Evolutionary conservation across 1,284 basidiomycete genomes (phyloP).

Genomic region (Irpex sp.): DNA sequence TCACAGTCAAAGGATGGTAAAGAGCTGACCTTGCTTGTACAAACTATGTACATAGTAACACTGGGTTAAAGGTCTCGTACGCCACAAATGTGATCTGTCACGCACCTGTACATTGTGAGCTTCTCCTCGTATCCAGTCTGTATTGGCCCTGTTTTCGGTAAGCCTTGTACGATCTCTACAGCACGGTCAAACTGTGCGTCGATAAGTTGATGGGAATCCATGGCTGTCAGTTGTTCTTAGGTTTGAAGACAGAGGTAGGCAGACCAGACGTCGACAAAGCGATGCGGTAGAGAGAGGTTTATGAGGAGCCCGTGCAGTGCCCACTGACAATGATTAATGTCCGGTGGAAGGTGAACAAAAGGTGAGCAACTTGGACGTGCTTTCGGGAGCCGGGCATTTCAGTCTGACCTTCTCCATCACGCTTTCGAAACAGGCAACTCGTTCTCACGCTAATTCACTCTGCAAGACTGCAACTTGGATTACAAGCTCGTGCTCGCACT

Average conservation of each 20-base stretch:
- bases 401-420: neutral
- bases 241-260: no score
- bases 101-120: conserved; percentile 86
- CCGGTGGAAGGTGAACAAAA: no score
- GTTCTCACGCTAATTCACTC: neutral
- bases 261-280: no score
- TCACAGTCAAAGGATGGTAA: neutral
- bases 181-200: conserved; percentile 88
- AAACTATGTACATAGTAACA: conserved; percentile 42
- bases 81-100: conserved; percentile 6
- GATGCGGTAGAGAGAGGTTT: no score
- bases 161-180: conserved; percentile 87
- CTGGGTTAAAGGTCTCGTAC: conserved; percentile 6
- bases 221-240: conserved; percentile 18
- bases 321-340: no score
- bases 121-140: conserved; percentile 98
- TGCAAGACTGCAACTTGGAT: no score
- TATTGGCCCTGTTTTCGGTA: conserved; percentile 93
- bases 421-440: neutral
- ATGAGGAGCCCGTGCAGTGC: no score
- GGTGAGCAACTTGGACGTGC: neutral
- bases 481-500: no score
- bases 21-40: conserved; percentile 80
- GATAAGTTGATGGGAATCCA: conserved; percentile 60
- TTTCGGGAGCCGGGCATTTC: neutral